These are phyloP conservation scores for Sideroxylon spinosum DNA, from an alignment of 179 eudicot species.

Conservation along the genomic window DNA sequence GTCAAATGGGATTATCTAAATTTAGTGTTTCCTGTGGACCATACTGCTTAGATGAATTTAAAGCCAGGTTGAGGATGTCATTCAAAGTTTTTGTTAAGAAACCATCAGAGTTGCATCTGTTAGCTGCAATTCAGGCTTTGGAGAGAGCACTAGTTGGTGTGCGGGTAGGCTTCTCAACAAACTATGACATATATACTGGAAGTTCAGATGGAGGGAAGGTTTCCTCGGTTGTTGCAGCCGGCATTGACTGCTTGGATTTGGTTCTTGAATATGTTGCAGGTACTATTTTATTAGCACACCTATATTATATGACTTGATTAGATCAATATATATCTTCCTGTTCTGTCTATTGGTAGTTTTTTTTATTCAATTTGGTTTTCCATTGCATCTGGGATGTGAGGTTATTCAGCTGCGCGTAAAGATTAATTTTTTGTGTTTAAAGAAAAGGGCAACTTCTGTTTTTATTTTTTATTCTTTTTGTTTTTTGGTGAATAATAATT, in stretches of 20 bases:
- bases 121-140: slow-evolving; percentile 54
- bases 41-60: slow-evolving; percentile 51
- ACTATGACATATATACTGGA: slow-evolving; percentile 53
- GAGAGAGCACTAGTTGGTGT: slow-evolving; percentile 72
- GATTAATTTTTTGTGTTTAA: too few species aligned
- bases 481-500: too few species aligned
- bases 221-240: slow-evolving; percentile 80
- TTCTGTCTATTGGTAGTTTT: background rate
- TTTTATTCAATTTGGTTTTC: too few species aligned
- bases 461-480: too few species aligned
- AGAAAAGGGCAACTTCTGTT: too few species aligned
- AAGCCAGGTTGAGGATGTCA: slow-evolving; percentile 64
- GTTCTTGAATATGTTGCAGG: slow-evolving; percentile 83
- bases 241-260: slow-evolving; percentile 78
- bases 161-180: slow-evolving; percentile 40
- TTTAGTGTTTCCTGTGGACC: slow-evolving; percentile 24
- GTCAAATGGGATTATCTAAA: slow-evolving; percentile 26
- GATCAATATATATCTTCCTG: background rate
- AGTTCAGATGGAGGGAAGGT: slow-evolving; percentile 53
- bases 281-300: slow-evolving; percentile 20
- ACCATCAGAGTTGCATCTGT: slow-evolving; percentile 56
- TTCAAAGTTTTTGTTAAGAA: slow-evolving; percentile 54
- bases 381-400: background rate
- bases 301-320: background rate
- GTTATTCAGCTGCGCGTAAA: background rate